Conservation (phyloP, 2,329 filamentous ascomycete species). For the Fusarium duplospermum region DNA sequence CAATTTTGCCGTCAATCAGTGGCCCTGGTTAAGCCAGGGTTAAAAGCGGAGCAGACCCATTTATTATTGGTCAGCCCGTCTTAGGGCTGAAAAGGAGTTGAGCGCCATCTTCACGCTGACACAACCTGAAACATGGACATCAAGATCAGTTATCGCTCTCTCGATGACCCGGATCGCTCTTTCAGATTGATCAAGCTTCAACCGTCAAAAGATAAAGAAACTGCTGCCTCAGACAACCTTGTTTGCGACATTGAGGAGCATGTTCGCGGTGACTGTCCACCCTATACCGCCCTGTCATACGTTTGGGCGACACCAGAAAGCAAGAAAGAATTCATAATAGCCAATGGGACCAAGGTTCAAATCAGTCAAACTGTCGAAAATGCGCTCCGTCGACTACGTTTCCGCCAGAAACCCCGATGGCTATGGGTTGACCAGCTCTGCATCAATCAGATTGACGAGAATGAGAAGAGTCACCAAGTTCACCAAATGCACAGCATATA, state of each 20-base stretch:
- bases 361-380: not conserved
- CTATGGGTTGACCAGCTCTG: conserved; percentile 27
- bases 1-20: not conserved
- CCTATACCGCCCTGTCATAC: conserved; percentile 17
- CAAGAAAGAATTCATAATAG: not conserved
- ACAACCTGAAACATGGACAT: not conserved
- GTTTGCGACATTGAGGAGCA: not conserved
- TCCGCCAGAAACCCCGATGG: not conserved
- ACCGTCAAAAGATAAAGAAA: not conserved
- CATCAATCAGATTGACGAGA: conserved; percentile 22
- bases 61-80: too few relatives aligned
- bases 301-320: not conserved
- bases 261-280: not conserved
- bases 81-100: not conserved
- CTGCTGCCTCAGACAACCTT: not conserved
- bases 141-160: not conserved
- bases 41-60: too few relatives aligned
- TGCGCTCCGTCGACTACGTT: not conserved
- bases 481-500: conserved; percentile 24
- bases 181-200: not conserved
- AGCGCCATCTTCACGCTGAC: not conserved
- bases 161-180: not conserved
- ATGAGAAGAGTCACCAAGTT: conserved; percentile 23
- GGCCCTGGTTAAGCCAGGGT: not conserved
- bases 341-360: not conserved